Percentiles rank a stretch among this genome's conserved stretches.
These are phyloP conservation scores for Plectosphaerella sp. DNA, from an alignment of 2,329 filamentous ascomycete species.

Conservation along the genomic window DNA sequence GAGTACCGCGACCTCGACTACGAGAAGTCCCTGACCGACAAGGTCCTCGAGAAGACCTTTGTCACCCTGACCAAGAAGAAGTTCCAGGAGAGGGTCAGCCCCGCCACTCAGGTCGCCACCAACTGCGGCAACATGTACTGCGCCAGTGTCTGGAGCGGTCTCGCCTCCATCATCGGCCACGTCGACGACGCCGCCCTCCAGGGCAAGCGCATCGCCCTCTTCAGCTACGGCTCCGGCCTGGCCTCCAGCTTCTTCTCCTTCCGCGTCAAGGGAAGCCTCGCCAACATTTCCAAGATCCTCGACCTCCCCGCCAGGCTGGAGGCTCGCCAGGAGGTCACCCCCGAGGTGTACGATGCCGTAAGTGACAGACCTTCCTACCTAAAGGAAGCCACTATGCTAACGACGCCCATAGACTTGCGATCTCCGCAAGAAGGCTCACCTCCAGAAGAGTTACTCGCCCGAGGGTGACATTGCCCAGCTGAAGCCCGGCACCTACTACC, in stretches of 20 bases:
- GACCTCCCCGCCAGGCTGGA: conserved; percentile 67
- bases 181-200: conserved; percentile 58
- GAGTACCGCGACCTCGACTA: conserved; percentile 78
- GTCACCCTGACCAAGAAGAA: conserved; percentile 81
- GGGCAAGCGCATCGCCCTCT: conserved; percentile 70
- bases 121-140: conserved; percentile 69
- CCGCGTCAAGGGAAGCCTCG: conserved; percentile 67
- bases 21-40: conserved; percentile 73
- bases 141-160: conserved; percentile 70
- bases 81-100: conserved; percentile 72
- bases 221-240: conserved; percentile 76
- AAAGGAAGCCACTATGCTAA: neutral
- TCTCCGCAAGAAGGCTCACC: conserved; percentile 76
- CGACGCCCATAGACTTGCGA: conserved; percentile 61
- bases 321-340: conserved; percentile 60
- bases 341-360: conserved; percentile 71
- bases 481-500: conserved; percentile 67
- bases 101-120: conserved; percentile 70
- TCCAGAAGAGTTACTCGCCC: conserved; percentile 75
- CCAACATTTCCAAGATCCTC: conserved; percentile 61
- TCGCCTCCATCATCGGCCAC: conserved; percentile 65
- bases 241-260: conserved; percentile 70
- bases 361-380: conserved; percentile 24
- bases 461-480: conserved; percentile 65
- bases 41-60: conserved; percentile 81